phyloP scores from a whole-genome alignment of 768 basidiomycete genomes.

The Lyophyllum decastes region DNA sequence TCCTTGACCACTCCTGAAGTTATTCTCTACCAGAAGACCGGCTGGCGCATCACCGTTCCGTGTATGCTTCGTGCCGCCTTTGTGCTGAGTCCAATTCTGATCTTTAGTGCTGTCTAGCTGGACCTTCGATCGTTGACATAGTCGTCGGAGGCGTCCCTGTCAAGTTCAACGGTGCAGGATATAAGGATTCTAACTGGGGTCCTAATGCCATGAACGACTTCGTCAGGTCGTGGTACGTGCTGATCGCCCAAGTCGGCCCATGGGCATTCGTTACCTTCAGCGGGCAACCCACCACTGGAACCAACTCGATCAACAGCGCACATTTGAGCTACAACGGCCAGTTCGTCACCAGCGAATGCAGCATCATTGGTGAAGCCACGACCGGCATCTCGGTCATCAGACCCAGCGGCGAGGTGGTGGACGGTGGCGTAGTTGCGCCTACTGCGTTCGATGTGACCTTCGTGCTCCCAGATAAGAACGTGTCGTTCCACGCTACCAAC shows the following conservation, averaged over 20 bases:
- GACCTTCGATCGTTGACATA: conserved; percentile 9
- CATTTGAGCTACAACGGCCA: conserved; percentile 15
- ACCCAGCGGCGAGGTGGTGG: conserved; percentile 8
- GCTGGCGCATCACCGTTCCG: conserved; percentile 16
- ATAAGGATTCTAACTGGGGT: conserved; percentile 19
- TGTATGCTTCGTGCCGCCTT: background rate
- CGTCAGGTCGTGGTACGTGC: conserved; percentile 16
- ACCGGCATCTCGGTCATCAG: conserved; percentile 15
- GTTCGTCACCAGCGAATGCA: conserved; percentile 16
- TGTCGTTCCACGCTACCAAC: conserved; percentile 16
- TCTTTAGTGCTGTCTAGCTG: background rate
- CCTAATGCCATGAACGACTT: conserved; percentile 17
- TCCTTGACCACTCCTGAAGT: conserved; percentile 9
- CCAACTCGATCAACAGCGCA: conserved; percentile 14
- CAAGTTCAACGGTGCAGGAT: conserved; percentile 11
- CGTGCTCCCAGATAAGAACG: conserved; percentile 5
- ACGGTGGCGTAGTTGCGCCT: conserved; percentile 11
- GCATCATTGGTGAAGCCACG: conserved; percentile 14
- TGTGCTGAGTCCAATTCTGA: background rate
- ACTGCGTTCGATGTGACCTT: conserved; percentile 15
- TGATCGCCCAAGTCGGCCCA: conserved; percentile 18
- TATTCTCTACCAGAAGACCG: conserved; percentile 14
- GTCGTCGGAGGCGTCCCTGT: conserved; percentile 10
- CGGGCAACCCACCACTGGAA: conserved; percentile 11
- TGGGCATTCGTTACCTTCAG: conserved; percentile 18